Base-by-base conservation (phyloP, 257 asterid species). In the Solanum virginianum region DNA sequence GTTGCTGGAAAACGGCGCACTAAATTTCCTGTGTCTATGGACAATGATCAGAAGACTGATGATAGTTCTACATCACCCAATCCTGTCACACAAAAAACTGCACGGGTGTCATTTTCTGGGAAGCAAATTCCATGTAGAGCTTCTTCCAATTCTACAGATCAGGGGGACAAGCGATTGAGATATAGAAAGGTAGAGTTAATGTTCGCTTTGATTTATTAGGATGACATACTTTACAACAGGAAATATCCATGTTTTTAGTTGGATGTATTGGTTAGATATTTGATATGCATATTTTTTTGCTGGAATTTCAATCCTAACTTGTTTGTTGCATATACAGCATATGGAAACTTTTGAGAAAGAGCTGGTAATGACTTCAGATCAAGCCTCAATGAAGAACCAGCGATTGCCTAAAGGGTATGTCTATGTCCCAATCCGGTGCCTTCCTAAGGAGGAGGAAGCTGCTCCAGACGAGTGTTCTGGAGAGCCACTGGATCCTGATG, bases 301-400 rank as follows among this genome's bases (percentile, higher is more conserved):
- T 51, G 63, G 65, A 79, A 26, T 53, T 53, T 79, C 22, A 54
- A 17, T 79, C 65, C 14, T 79, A 53, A 53, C 65, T 24, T 49
- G 47, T 79, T 56, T 86, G 55, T 55, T 51, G 69, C 77, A 53
- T 65, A 84, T 88, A 80, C 93, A 94, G 97, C 92, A 92, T 86
- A 71, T 88, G 9, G 99, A 94, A 88, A 92, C 96, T 20, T 93
- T 96, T 84, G 98, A 90, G 66, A 94, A 93, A 86, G 99, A 96
- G 91, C 89, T 96, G 43, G 87, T 93, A 55, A 94, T 95, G 98
- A 95, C 99, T 60, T 94, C 99, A 39, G 98, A 95, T 89, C 98
- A 94, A 91, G 98, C 99, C 74, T 88, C 98, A 7, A 85, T 93
- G 92, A 95, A 91, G 91, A 95, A 95, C 80, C 98, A 93, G 86